Evolutionary conservation across 2,329 filamentous ascomycete species (phyloP), one percentile per base, ranked within the genome.

Genomic region (Elsinoe ampelina): DNA sequence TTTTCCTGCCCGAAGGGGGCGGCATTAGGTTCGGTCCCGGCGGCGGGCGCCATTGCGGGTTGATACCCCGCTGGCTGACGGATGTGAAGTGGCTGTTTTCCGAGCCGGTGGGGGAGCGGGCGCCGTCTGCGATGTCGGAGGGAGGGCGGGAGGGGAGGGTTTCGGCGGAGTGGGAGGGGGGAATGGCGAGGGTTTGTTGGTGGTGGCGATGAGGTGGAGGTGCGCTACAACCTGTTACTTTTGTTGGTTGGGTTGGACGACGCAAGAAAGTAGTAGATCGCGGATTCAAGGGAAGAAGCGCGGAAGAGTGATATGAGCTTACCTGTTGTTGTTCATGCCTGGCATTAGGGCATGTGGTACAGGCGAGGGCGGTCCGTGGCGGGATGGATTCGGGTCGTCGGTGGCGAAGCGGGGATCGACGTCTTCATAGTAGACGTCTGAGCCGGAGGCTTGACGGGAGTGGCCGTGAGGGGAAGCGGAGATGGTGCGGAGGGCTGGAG

Each of bases 31-130:
- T 73, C 30, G 77, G 75, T 2, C 80, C 82, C 60, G 71, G 71
- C n/a, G 64, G 63, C 10, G 72, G 72, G 38, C 86, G 82, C 91
- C 92, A 96, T 59, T 85, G 84, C 5, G 91, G 92, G 69, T 96
- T 96, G 56, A 96, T 75, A 1, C 87, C 87, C 34, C 92, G 81
- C 71, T 96, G 90, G 0, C 86, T 92, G 45, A 97, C 86, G 10
- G 87, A 93, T 1, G 92, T 96, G 71, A 95, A 96, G 63, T 86
- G 87, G 45, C 85, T 92, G 20, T 82, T 80, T 66, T 95, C 89
- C 60, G 86, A 92, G 10, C 70, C 73, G 30, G 84, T 82, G 32
- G 87, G 90, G 64, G 84, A 92, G 64, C 87, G 80, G 43, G 79
- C 75, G 48, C 78, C 80, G 61, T 80, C 79, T 42, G 80, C 80